Conservation (phyloP, 352 stramenopile species). For the Globisporangium iwayamae region DNA sequence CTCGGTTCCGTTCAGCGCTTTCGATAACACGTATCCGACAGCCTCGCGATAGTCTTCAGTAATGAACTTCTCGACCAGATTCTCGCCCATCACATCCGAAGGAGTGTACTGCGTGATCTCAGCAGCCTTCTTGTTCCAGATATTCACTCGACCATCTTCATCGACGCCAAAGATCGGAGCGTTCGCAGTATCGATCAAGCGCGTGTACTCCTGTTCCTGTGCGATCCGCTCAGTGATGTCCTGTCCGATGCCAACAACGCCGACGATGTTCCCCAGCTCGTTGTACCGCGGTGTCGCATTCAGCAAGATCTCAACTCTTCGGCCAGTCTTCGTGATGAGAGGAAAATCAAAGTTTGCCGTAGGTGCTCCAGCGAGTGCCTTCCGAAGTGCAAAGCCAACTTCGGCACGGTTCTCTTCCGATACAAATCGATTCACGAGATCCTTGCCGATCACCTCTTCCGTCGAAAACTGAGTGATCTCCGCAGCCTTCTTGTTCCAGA, state of each 20-base stretch:
- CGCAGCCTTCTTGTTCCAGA: constrained; percentile 74
- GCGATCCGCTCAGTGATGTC: constrained; percentile 52
- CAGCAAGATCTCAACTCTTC: constrained; percentile 66
- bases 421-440: no score
- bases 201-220: constrained; percentile 41
- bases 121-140: constrained; percentile 88
- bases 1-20: constrained; percentile 67
- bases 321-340: constrained; percentile 50
- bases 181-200: constrained; percentile 67
- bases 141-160: no score
- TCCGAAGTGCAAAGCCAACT: constrained; percentile 22
- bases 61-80: constrained; percentile 85
- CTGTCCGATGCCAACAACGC: constrained; percentile 71
- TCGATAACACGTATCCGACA: constrained; percentile 39
- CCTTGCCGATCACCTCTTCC: no score
- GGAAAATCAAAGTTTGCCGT: constrained; percentile 79
- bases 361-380: constrained; percentile 44
- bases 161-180: constrained; percentile 84
- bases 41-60: constrained; percentile 18
- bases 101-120: constrained; percentile 83
- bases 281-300: constrained; percentile 44
- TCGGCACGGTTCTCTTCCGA: background rate
- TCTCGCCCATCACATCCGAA: constrained; percentile 84
- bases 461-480: no score
- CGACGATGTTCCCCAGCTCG: constrained; percentile 32